These are phyloP conservation scores for Striga asiatica DNA, from an alignment of 257 asterid genomes.

Conservation along the genomic window DNA sequence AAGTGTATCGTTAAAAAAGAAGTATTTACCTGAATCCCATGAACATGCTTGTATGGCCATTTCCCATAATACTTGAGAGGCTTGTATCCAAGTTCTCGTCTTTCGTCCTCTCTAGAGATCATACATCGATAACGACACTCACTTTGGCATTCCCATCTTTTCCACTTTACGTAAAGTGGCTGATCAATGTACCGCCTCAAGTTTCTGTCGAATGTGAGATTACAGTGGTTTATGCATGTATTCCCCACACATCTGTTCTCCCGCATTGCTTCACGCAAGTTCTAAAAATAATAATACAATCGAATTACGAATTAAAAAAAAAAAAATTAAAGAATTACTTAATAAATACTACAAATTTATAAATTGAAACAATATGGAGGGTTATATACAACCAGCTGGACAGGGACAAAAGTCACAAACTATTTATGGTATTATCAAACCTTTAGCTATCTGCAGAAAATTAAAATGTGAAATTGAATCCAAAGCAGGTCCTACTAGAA, in stretches of 20 bases:
- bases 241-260: background rate
- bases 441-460: no score
- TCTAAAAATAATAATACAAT: background rate
- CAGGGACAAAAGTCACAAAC: no score
- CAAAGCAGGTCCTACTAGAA: no score
- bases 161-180: slow-evolving; percentile 77
- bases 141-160: slow-evolving; percentile 76
- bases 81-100: slow-evolving; percentile 49
- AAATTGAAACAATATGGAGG: no score
- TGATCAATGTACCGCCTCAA: slow-evolving; percentile 71
- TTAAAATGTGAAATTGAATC: no score
- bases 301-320: background rate
- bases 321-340: background rate
- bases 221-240: background rate
- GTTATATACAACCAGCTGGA: no score
- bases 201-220: background rate
- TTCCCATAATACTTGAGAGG: slow-evolving; percentile 75
- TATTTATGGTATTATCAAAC: no score
- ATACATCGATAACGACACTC: slow-evolving; percentile 74
- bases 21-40: slow-evolving; percentile 78
- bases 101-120: slow-evolving; percentile 64
- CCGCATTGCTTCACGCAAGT: background rate
- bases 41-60: slow-evolving; percentile 70
- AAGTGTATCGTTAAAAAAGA: background rate
- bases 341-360: background rate